A percentile compares a stretch with the other conserved stretches of the same genome.
These are phyloP conservation scores for Helianthus tuberosus DNA, from an alignment of 129 eudicot species.

Conservation along the genomic window DNA sequence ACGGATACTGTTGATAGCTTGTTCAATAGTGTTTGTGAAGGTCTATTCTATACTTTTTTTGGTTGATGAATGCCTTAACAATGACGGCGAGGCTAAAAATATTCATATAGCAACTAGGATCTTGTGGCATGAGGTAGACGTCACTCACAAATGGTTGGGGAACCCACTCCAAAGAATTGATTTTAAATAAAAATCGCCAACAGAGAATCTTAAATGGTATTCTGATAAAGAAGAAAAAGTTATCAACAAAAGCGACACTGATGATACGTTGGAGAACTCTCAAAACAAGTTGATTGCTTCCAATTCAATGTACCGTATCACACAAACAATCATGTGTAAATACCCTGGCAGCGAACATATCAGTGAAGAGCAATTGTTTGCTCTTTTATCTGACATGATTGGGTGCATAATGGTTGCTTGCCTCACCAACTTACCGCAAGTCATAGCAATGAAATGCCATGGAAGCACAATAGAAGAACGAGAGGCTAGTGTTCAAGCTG, in stretches of 20 bases:
- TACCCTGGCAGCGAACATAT: background rate
- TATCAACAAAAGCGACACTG: background rate
- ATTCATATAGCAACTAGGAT: conserved; percentile 5
- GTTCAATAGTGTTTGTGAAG: background rate
- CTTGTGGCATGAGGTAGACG: conserved; percentile 17
- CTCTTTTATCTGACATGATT: conserved; percentile 5
- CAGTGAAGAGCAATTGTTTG: background rate
- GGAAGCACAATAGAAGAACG: background rate
- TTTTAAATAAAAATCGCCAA: background rate
- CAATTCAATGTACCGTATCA: conserved; percentile 16
- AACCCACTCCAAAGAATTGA: background rate
- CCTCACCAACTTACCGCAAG: conserved; percentile 20
- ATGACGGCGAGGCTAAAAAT: background rate
- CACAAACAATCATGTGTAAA: background rate
- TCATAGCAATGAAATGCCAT: conserved; percentile 17
- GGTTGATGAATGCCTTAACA: conserved; percentile 14
- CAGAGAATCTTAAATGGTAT: background rate
- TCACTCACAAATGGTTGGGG: background rate
- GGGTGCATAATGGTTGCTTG: conserved; percentile 10
- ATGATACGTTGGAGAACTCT: background rate
- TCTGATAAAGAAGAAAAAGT: background rate
- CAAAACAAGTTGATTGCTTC: conserved; percentile 5
- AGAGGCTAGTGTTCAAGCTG: conserved; percentile 12
- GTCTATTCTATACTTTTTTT: background rate
- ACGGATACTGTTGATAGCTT: no score